phyloP scores from a whole-genome alignment of 2,329 filamentous ascomycete genomes.

The Triangularia setosa region DNA sequence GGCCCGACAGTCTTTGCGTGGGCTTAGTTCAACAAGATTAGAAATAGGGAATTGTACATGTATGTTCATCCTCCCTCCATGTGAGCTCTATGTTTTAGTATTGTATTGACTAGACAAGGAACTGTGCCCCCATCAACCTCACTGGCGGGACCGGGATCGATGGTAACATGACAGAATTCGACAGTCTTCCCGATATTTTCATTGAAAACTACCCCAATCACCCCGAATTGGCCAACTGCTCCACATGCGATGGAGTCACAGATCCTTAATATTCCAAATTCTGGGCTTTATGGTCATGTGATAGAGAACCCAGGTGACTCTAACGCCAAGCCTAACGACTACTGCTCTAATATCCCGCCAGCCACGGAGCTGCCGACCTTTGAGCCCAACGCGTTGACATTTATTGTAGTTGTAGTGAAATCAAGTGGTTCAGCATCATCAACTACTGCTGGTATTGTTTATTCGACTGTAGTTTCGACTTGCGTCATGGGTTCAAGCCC shows the following conservation, averaged over 20 bases:
- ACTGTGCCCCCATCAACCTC: slow-evolving; percentile 58
- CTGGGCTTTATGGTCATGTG: slow-evolving; percentile 37
- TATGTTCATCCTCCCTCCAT: not conserved
- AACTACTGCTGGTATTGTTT: not conserved
- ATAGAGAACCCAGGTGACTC: slow-evolving; percentile 8
- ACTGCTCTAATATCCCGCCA: slow-evolving; percentile 17
- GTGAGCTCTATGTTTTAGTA: no score
- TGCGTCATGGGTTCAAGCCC: not conserved
- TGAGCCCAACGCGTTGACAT: not conserved
- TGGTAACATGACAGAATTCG: slow-evolving; percentile 31
- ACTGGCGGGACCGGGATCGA: slow-evolving; percentile 23
- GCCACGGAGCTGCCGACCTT: slow-evolving; percentile 12
- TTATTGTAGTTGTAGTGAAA: not conserved
- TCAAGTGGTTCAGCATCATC: not conserved
- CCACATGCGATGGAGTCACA: slow-evolving; percentile 39
- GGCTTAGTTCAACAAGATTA: slow-evolving; percentile 59
- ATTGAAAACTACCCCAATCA: slow-evolving; percentile 48
- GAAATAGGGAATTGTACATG: slow-evolving; percentile 66
- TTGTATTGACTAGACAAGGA: slow-evolving; percentile 26
- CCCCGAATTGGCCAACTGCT: slow-evolving; percentile 31
- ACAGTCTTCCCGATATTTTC: slow-evolving; percentile 53
- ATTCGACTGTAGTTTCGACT: not conserved
- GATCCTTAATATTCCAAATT: slow-evolving; percentile 50
- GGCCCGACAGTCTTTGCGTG: slow-evolving; percentile 43
- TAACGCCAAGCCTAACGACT: slow-evolving; percentile 9